A percentile compares a stretch with the other conserved stretches of the same genome.
Evolutionary conservation across 2,329 filamentous ascomycete species (phyloP).

Genomic region (Pseudogymnoascus sp.): DNA sequence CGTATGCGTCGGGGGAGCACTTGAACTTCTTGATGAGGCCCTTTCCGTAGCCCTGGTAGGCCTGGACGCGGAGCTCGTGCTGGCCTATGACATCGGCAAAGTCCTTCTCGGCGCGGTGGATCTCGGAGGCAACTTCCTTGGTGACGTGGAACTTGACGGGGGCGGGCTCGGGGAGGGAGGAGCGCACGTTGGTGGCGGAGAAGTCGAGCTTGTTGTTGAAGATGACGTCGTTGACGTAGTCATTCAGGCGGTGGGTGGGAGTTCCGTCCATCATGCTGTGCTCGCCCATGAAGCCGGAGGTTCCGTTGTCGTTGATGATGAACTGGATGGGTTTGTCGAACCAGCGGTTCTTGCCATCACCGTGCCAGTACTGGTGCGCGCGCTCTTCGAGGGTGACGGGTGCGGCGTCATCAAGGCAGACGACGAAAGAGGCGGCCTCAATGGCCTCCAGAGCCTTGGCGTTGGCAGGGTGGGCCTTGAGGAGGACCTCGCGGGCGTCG

Average conservation of each 20-base stretch:
- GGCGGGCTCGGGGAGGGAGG: slow-evolving; percentile 73
- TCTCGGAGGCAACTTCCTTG: slow-evolving; percentile 65
- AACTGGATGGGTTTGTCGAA: slow-evolving; percentile 98
- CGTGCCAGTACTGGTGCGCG: slow-evolving; percentile 95
- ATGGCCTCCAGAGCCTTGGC: slow-evolving; percentile 69
- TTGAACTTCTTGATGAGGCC: slow-evolving; percentile 99
- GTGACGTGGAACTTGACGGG: slow-evolving; percentile 72
- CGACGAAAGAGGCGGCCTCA: slow-evolving; percentile 80
- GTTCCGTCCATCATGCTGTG: slow-evolving; percentile 99
- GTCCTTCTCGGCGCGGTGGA: slow-evolving; percentile 69
- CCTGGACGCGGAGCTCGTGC: slow-evolving; percentile 88
- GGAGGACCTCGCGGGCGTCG: slow-evolving; percentile 68
- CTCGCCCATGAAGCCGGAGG: slow-evolving; percentile 94
- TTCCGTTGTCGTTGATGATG: slow-evolving; percentile 96
- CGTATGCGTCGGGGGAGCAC: slow-evolving; percentile 93
- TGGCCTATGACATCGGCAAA: slow-evolving; percentile 75
- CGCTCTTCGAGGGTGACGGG: slow-evolving; percentile 94
- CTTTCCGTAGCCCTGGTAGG: slow-evolving; percentile 96
- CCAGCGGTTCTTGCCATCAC: slow-evolving; percentile 91
- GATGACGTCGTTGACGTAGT: slow-evolving; percentile 86
- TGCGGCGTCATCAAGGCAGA: slow-evolving; percentile 86
- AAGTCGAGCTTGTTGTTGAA: slow-evolving; percentile 93
- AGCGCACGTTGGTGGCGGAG: slow-evolving; percentile 67
- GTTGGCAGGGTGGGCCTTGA: slow-evolving; percentile 73
- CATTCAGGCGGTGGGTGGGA: slow-evolving; percentile 91